Evolutionary conservation across 805 yeast genomes (phyloP).

Genomic region (Scheffersomyces lignosus): DNA sequence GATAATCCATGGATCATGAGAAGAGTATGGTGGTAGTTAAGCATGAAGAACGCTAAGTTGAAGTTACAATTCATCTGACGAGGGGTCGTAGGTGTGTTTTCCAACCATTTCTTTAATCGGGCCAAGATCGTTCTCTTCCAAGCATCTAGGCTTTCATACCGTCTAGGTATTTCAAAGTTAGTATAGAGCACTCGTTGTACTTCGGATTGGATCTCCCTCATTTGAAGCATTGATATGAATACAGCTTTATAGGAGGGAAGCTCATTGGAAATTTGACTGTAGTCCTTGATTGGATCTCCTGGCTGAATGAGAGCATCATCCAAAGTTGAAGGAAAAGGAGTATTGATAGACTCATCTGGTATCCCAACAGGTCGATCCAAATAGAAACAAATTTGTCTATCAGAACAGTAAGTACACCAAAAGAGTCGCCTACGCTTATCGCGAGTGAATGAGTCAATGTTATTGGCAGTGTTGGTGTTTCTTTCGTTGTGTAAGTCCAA

Average conservation of each 20-base stretch:
- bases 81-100: conserved; percentile 53
- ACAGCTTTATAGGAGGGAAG: conserved; percentile 67
- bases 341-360: conserved; percentile 75
- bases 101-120: conserved; percentile 64
- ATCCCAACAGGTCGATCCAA: conserved; percentile 87
- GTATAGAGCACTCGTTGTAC: conserved; percentile 74
- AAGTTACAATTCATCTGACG: conserved; percentile 72
- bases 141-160: conserved; percentile 48
- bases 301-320: conserved; percentile 68
- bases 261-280: conserved; percentile 19
- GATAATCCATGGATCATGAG: conserved; percentile 74
- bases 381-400: conserved; percentile 82
- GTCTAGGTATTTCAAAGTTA: conserved; percentile 67
- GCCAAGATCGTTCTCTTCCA: conserved; percentile 62
- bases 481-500: conserved; percentile 77
- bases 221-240: conserved; percentile 63
- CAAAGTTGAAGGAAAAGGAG: conserved; percentile 67
- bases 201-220: conserved; percentile 76
- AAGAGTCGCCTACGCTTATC: conserved; percentile 65
- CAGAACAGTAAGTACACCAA: conserved; percentile 88
- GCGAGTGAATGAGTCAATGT: conserved; percentile 52
- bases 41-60: conserved; percentile 63
- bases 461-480: conserved; percentile 15
- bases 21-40: conserved; percentile 76
- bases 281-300: conserved; percentile 18